Conservation (phyloP, 2,329 filamentous ascomycete genomes). For the Iodosphaeria phyllophila region DNA sequence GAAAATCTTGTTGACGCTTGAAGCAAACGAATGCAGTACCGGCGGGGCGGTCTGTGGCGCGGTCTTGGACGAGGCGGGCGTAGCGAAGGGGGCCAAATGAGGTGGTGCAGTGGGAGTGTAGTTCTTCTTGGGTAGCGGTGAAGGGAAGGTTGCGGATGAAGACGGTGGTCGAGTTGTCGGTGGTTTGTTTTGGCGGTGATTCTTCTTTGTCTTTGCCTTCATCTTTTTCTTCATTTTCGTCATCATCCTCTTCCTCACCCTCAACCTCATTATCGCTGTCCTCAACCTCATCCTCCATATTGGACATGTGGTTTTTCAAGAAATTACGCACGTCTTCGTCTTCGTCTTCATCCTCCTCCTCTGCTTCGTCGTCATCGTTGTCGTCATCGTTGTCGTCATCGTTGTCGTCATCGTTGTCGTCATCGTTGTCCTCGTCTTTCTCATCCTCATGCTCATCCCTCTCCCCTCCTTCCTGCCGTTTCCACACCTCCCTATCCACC, state of each 20-base stretch:
- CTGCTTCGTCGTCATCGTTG: constrained; percentile 10
- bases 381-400: constrained; percentile 12
- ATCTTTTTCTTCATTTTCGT: constrained; percentile 14
- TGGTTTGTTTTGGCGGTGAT: constrained; percentile 18
- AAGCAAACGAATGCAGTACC: constrained; percentile 96
- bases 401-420: constrained; percentile 15
- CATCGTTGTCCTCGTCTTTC: constrained; percentile 9
- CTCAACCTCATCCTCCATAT: constrained; percentile 38
- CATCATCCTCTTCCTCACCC: constrained; percentile 17
- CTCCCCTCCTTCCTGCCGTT: constrained; percentile 34
- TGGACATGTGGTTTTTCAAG: constrained; percentile 36
- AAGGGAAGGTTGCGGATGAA: constrained; percentile 94
- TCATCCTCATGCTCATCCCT: constrained; percentile 5
- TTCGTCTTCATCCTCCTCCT: constrained; percentile 17
- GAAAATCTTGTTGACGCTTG: constrained; percentile 55
- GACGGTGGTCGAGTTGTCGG: constrained; percentile 56
- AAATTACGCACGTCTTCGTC: constrained; percentile 33
- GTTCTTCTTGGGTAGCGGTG: constrained; percentile 60
- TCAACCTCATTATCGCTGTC: constrained; percentile 23
- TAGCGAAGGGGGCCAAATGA: constrained; percentile 87
- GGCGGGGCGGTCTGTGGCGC: constrained; percentile 64
- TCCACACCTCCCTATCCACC: constrained; percentile 78
- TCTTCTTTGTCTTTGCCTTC: constrained; percentile 16
- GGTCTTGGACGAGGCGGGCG: constrained; percentile 79
- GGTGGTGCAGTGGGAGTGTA: constrained; percentile 70